Conservation (phyloP, 2,329 filamentous ascomycete species). For the Didymella keratinophila region DNA sequence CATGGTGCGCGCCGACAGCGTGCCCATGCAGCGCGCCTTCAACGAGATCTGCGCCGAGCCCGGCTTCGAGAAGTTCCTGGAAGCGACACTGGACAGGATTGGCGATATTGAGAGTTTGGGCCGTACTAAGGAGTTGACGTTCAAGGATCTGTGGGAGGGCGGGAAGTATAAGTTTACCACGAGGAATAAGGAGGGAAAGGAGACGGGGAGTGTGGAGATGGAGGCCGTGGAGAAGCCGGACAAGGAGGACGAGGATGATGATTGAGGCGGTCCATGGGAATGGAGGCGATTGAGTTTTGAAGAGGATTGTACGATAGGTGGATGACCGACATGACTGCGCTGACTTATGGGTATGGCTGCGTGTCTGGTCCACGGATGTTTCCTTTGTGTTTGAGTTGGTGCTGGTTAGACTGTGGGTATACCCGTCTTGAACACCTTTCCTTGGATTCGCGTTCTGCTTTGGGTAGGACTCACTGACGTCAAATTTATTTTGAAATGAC, state of each 20-base stretch:
- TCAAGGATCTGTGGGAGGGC: constrained; percentile 89
- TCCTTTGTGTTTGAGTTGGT: constrained; percentile 5
- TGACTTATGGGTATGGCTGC: constrained; percentile 1
- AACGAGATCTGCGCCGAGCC: constrained; percentile 77
- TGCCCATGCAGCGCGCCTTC: constrained; percentile 96
- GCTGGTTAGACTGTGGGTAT: constrained; percentile 13
- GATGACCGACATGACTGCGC: constrained; percentile 2
- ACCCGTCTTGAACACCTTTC: constrained; percentile 12
- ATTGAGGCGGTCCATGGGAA: neutral
- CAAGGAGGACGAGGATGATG: constrained; percentile 36
- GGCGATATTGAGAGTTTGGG: constrained; percentile 92
- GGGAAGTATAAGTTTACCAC: constrained; percentile 70
- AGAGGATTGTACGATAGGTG: constrained; percentile 6
- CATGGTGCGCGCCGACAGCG: constrained; percentile 88
- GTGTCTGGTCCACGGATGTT: neutral
- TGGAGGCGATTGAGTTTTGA: neutral
- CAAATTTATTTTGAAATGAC: neutral
- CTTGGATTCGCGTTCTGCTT: neutral
- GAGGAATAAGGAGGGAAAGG: constrained; percentile 39
- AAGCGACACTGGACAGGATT: constrained; percentile 85
- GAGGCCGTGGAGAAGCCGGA: constrained; percentile 41
- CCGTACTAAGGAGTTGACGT: constrained; percentile 90
- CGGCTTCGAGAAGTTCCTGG: constrained; percentile 83
- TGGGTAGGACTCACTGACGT: neutral
- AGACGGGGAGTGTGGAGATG: constrained; percentile 43